phyloP scores from a whole-genome alignment of 345 rosid genomes.

The Linum tenue region DNA sequence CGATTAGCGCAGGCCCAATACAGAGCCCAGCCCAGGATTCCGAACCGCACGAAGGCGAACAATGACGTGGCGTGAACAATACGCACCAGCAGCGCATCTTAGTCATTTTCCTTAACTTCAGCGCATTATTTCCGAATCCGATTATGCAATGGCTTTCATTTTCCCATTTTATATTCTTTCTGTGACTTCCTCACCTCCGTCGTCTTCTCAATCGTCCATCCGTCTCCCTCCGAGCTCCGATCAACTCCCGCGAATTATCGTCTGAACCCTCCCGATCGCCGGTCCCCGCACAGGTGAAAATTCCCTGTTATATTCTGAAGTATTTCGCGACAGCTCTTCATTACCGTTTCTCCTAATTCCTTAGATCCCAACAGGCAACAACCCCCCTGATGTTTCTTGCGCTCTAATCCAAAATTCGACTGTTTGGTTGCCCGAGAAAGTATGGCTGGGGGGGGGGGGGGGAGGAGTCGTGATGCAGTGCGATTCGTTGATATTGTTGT shows the following conservation, averaged over 20 bases:
- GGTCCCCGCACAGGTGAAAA: not conserved
- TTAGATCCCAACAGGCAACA: not conserved
- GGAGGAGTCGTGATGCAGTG: not conserved
- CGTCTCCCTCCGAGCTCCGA: not conserved
- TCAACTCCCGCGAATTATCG: not conserved
- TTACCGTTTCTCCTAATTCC: not conserved
- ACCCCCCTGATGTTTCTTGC: not conserved
- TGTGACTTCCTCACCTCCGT: not conserved
- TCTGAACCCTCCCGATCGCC: not conserved
- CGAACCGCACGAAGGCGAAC: not conserved
- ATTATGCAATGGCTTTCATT: not conserved
- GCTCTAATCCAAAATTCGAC: not conserved
- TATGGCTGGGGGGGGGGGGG: not conserved
- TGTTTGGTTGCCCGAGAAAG: not conserved
- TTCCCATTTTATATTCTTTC: not conserved
- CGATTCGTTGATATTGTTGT: not conserved
- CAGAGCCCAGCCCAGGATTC: not conserved
- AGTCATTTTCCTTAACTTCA: not conserved
- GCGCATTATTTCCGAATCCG: not conserved
- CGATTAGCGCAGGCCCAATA: not conserved
- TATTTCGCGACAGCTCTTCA: not conserved
- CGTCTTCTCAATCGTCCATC: not conserved
- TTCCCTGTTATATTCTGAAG: too few species aligned
- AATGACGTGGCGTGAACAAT: not conserved
- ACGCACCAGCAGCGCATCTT: slow-evolving; percentile 7